Percentiles rank a stretch among this genome's conserved stretches.
phyloP scores from a whole-genome alignment of 2,329 filamentous ascomycete genomes.

The Pseudocercospora eumusae region DNA sequence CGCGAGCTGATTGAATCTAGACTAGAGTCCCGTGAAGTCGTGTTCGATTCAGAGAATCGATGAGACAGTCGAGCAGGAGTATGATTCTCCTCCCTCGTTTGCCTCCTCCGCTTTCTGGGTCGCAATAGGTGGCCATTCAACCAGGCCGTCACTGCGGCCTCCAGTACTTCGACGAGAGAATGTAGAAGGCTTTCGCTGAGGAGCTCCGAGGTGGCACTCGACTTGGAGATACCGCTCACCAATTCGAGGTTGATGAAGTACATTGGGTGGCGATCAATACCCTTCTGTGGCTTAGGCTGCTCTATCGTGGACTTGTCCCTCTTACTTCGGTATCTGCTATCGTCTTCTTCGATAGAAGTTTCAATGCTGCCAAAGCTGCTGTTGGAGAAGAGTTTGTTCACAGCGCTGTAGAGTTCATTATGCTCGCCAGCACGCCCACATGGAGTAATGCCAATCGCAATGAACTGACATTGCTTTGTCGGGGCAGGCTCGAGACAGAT shows the following conservation, averaged over 20 bases:
- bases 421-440: slow-evolving; percentile 58
- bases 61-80: not conserved
- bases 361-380: slow-evolving; percentile 74
- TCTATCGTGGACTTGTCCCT: slow-evolving; percentile 49
- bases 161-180: slow-evolving; percentile 64
- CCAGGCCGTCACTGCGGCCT: slow-evolving; percentile 71
- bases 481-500: slow-evolving; percentile 72
- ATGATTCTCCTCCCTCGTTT: slow-evolving; percentile 19
- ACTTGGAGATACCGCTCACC: not conserved
- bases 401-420: slow-evolving; percentile 70
- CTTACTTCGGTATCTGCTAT: slow-evolving; percentile 30
- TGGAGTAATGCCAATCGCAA: slow-evolving; percentile 74
- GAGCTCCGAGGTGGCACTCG: slow-evolving; percentile 15
- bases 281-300: slow-evolving; percentile 61
- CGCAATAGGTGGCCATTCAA: slow-evolving; percentile 70
- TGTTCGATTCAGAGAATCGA: not conserved
- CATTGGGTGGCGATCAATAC: slow-evolving; percentile 82
- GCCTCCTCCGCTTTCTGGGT: slow-evolving; percentile 46
- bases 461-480: slow-evolving; percentile 73
- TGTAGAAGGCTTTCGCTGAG: slow-evolving; percentile 46
- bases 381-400: slow-evolving; percentile 73
- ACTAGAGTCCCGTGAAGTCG: not conserved
- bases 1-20: not conserved
- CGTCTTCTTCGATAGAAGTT: slow-evolving; percentile 38
- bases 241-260: slow-evolving; percentile 67